A percentile compares a stretch with the other conserved stretches of the same genome.
These are phyloP conservation scores for Samsoniella hepiali DNA, from an alignment of 2,329 filamentous ascomycete species.

Conservation along the genomic window DNA sequence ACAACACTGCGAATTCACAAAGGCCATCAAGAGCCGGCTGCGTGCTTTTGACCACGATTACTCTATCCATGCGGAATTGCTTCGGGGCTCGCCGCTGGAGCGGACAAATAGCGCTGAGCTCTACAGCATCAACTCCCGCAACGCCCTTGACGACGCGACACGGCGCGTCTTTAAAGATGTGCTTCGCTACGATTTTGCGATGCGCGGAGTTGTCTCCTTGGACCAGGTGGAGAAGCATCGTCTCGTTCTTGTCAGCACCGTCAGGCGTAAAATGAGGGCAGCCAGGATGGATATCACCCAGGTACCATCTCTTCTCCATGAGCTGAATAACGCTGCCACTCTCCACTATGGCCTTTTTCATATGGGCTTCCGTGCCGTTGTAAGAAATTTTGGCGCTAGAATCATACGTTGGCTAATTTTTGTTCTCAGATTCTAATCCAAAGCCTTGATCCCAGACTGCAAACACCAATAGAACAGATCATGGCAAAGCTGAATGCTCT, in stretches of 20 bases:
- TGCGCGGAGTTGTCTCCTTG: slow-evolving; percentile 32
- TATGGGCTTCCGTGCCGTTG: slow-evolving; percentile 33
- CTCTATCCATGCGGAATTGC: not conserved
- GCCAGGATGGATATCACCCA: slow-evolving; percentile 20
- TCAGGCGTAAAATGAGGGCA: slow-evolving; percentile 14
- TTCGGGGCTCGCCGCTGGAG: not conserved
- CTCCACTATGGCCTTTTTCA: slow-evolving; percentile 31
- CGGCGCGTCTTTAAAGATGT: slow-evolving; percentile 28
- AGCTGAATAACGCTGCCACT: slow-evolving; percentile 30
- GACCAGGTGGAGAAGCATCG: slow-evolving; percentile 35
- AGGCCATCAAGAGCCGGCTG: slow-evolving; percentile 30
- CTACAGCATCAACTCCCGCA: slow-evolving; percentile 28
- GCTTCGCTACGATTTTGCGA: slow-evolving; percentile 23
- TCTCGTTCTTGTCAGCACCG: slow-evolving; percentile 12
- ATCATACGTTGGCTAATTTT: not conserved
- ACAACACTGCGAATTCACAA: slow-evolving; percentile 33
- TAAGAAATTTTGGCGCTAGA: slow-evolving; percentile 24
- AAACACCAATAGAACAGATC: slow-evolving; percentile 19
- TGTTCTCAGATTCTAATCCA: slow-evolving; percentile 28
- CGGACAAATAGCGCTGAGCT: not conserved
- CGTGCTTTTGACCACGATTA: slow-evolving; percentile 32
- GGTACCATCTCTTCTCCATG: slow-evolving; percentile 25
- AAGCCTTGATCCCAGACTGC: slow-evolving; percentile 22
- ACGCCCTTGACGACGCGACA: slow-evolving; percentile 26
- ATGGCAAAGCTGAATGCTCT: slow-evolving; percentile 36